Evolutionary conservation across 2,329 filamentous ascomycete species (phyloP).

Genomic region (Drechslerella coelobrocha): DNA sequence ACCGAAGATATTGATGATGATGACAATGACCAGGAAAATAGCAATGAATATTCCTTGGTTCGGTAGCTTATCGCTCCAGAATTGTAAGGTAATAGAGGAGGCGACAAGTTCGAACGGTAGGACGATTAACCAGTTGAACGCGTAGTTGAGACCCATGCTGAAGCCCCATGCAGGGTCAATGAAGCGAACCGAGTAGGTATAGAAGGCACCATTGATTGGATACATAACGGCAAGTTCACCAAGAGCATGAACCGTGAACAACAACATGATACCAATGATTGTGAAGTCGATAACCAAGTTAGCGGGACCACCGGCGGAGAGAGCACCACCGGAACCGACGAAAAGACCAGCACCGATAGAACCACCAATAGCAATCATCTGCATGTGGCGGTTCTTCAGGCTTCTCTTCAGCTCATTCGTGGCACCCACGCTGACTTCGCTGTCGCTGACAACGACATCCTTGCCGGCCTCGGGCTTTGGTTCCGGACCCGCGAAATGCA

Average conservation of each 20-base stretch:
- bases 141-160: constrained; percentile 65
- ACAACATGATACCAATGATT: constrained; percentile 67
- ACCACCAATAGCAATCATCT: constrained; percentile 70
- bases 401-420: constrained; percentile 59
- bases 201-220: constrained; percentile 69
- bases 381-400: constrained; percentile 67
- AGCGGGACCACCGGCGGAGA: constrained; percentile 61
- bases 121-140: constrained; percentile 62
- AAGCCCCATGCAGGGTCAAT: constrained; percentile 68
- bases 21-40: constrained; percentile 64
- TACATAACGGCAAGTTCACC: constrained; percentile 69
- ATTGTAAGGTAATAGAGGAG: constrained; percentile 64
- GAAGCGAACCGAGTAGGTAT: constrained; percentile 68
- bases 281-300: constrained; percentile 59
- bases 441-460: constrained; percentile 28
- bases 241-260: constrained; percentile 67
- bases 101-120: constrained; percentile 66
- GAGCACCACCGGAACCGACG: constrained; percentile 66
- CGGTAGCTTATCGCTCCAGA: constrained; percentile 63
- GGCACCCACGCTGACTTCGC: constrained; percentile 27
- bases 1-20: constrained; percentile 65
- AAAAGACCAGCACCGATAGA: constrained; percentile 71
- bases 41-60: constrained; percentile 66
- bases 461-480: constrained; percentile 30
- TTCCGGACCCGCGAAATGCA: constrained; percentile 47